Base-by-base conservation (phyloP, 768 basidiomycete genomes). In the Pleurotus platypus region DNA sequence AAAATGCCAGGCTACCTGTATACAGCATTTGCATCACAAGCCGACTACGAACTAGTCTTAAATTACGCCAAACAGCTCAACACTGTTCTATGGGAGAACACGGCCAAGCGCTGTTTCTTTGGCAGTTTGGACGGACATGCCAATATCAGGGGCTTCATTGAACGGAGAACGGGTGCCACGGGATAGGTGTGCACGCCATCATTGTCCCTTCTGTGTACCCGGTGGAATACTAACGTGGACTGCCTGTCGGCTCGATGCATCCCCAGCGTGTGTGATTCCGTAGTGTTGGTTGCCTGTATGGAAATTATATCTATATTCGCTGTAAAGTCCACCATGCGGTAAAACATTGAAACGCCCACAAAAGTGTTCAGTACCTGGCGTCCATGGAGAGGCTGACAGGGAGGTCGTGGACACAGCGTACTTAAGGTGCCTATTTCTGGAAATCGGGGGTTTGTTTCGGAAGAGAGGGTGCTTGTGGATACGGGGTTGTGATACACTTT, bases 11-110 rank as follows among this genome's bases (percentile, higher is more conserved):
- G 92, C 39, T 93, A 87, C 68, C 82, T 97, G 40, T 97, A 95
- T 73, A 93, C 85, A 42, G 85, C 86, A 47, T 97, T 97, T 69
- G 83, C 87, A 22, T 90, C 92, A 15, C 84, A 87, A 67, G 86
- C 85, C 24, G 94, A 96, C 73, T 96, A 92, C 69, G 87, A 92
- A 60, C 84, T 90, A 60, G 92, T 94, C 5, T 74, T 90, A 37
- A 82, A 88, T 61, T 95, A 97, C 62, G 94, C 94, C 37, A 85
- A 81, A 65, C 83, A 93, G 69, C 73, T 95, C 39, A 85, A 82
- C 58, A 86, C 91, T 35, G 87, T 95, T 12, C 60, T 95, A 47
- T 94, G 92, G 91, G 91, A 94, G 72, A 92, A 81, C 67, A 58
- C 80, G 20, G 66, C 75, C 22, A 86, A 85, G 65, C 80, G 90